These are phyloP conservation scores for Dentipellis sp. DNA, from an alignment of 768 basidiomycete genomes.

Conservation along the genomic window DNA sequence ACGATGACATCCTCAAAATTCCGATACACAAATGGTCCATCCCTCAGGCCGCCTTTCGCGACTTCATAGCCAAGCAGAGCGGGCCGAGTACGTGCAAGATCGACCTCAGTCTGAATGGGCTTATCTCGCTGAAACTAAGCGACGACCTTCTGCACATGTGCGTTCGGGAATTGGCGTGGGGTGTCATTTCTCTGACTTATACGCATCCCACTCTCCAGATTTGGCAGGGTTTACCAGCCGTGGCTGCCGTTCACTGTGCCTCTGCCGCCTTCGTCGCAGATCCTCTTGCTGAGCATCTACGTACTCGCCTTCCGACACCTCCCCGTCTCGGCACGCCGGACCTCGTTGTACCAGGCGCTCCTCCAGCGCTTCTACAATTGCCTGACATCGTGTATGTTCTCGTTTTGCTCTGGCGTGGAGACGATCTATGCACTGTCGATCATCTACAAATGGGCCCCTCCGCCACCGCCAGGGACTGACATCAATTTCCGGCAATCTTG, in stretches of 20 bases:
- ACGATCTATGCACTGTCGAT: not conserved
- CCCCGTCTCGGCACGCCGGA: not conserved
- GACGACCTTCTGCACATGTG: not conserved
- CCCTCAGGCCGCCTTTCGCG: not conserved
- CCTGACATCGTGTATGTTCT: not conserved
- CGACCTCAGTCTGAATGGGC: not conserved
- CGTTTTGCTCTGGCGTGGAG: not conserved
- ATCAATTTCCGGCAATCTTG: not conserved
- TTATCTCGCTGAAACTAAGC: not conserved
- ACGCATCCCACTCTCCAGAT: not conserved
- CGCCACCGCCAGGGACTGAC: not conserved
- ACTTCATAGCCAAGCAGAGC: not conserved
- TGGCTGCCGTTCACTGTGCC: not conserved
- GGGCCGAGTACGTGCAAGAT: not conserved
- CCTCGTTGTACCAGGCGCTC: not conserved
- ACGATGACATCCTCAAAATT: not conserved
- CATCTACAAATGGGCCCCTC: not conserved
- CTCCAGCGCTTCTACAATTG: not conserved
- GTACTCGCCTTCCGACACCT: not conserved
- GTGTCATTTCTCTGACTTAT: not conserved
- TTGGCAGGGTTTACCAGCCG: not conserved
- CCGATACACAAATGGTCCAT: not conserved
- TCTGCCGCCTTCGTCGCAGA: not conserved
- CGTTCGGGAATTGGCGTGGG: not conserved
- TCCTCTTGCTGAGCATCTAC: not conserved